phyloP scores from a whole-genome alignment of 306 rosid genomes.

The Luffa acutangula region DNA sequence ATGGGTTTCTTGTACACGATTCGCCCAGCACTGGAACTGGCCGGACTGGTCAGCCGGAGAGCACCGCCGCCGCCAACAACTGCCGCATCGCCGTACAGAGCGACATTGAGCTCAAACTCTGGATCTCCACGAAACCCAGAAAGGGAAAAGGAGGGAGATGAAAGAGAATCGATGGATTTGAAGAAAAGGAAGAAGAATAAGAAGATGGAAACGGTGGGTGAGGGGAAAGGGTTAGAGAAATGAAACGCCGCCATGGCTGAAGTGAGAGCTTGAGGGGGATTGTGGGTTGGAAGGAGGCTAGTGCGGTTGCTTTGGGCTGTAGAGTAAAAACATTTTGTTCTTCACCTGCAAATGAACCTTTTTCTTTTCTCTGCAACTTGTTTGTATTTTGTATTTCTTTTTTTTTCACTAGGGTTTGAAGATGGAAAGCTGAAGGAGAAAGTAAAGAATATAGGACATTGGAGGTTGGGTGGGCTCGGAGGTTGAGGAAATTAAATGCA shows the following conservation, averaged over 20 bases:
- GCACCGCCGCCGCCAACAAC: constrained; percentile 43
- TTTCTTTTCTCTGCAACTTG: neutral
- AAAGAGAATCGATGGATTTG: constrained; percentile 28
- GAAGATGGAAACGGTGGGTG: constrained; percentile 16
- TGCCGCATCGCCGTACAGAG: constrained; percentile 57
- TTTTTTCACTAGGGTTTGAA: constrained; percentile 48
- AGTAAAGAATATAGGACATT: constrained; percentile 40
- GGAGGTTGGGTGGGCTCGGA: constrained; percentile 33
- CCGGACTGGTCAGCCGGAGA: constrained; percentile 41
- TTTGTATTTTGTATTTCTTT: constrained; percentile 4
- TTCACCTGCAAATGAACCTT: constrained; percentile 6
- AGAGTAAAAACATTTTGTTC: constrained; percentile 32
- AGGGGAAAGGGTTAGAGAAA: constrained; percentile 17
- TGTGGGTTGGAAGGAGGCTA: constrained; percentile 18
- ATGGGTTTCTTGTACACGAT: constrained; percentile 55
- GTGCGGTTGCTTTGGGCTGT: constrained; percentile 21
- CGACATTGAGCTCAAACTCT: constrained; percentile 33
- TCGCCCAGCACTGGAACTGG: constrained; percentile 36
- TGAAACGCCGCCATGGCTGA: constrained; percentile 50
- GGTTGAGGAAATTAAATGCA: constrained; percentile 70
- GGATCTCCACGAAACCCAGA: constrained; percentile 45
- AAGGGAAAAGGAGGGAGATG: constrained; percentile 48
- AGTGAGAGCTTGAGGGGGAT: constrained; percentile 33
- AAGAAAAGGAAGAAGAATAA: constrained; percentile 32
- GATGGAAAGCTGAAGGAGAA: constrained; percentile 41